These are phyloP conservation scores for Yamadazyma friedrichii DNA, from an alignment of 1,139 yeast genomes.

Conservation along the genomic window DNA sequence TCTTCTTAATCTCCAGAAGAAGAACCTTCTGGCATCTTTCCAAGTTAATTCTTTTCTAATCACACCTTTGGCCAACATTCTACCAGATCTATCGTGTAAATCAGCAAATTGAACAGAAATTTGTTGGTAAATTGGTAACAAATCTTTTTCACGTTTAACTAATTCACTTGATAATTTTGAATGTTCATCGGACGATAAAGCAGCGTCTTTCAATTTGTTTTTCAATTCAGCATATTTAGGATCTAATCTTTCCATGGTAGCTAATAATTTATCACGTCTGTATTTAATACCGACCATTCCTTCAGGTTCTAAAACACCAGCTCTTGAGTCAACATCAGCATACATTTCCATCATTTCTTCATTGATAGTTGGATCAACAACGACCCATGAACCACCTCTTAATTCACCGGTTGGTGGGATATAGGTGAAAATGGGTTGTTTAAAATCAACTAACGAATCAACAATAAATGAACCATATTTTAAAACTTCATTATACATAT, in stretches of 20 bases:
- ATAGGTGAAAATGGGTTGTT: slow-evolving; percentile 94
- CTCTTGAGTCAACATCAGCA: slow-evolving; percentile 95
- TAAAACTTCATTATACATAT: slow-evolving; percentile 97
- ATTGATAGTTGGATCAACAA: slow-evolving; percentile 97
- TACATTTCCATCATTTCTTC: slow-evolving; percentile 99
- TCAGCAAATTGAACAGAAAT: slow-evolving; percentile 96
- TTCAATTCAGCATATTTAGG: slow-evolving; percentile 67
- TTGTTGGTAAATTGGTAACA: slow-evolving; percentile 89
- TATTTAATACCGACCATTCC: slow-evolving; percentile 99
- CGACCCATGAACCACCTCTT: slow-evolving; percentile 99
- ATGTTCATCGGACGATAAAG: slow-evolving; percentile 62
- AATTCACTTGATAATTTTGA: slow-evolving; percentile 64
- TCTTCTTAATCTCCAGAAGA: slow-evolving; percentile 98
- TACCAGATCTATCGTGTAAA: slow-evolving; percentile 93
- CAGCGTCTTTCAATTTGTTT: slow-evolving; percentile 51
- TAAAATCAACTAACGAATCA: slow-evolving; percentile 92
- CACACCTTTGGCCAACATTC: slow-evolving; percentile 94
- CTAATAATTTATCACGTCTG: slow-evolving; percentile 85
- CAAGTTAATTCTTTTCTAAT: slow-evolving; percentile 84
- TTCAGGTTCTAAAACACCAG: slow-evolving; percentile 97
- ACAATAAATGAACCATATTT: slow-evolving; percentile 96
- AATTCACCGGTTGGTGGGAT: slow-evolving; percentile 98
- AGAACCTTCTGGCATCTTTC: slow-evolving; percentile 87
- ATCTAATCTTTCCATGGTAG: slow-evolving; percentile 90
- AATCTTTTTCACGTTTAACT: slow-evolving; percentile 71